These are phyloP conservation scores for Trichoderma sp. DNA, from an alignment of 2,329 filamentous ascomycete species.

Conservation along the genomic window DNA sequence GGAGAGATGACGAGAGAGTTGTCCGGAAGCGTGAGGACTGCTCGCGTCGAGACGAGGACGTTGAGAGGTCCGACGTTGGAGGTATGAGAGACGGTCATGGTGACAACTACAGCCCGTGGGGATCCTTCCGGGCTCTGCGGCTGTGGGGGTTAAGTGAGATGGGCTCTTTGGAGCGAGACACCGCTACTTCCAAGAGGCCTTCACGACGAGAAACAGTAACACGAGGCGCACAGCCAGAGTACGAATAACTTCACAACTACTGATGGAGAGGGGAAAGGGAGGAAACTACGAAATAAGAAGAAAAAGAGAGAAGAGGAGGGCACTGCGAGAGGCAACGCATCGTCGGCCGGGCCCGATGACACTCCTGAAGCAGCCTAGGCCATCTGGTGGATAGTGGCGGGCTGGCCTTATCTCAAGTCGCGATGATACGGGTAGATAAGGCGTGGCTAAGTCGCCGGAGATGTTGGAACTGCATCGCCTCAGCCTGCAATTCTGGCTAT, in stretches of 20 bases:
- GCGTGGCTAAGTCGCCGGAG: background rate
- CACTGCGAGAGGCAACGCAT: conserved; percentile 9
- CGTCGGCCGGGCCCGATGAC: conserved; percentile 28
- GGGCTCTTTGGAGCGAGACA: conserved; percentile 4
- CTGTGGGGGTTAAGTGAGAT: conserved; percentile 5
- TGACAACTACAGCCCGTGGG: conserved; percentile 21
- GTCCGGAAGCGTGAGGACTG: conserved; percentile 73
- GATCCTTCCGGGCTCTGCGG: background rate
- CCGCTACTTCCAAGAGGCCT: conserved; percentile 9
- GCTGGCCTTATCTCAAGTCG: conserved; percentile 23
- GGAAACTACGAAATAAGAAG: background rate
- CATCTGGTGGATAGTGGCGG: conserved; percentile 24
- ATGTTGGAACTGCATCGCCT: background rate
- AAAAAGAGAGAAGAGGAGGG: background rate
- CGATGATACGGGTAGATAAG: conserved; percentile 19
- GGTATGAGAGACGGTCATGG: conserved; percentile 40
- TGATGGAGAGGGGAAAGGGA: background rate
- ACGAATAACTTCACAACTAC: conserved; percentile 10
- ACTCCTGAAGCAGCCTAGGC: conserved; percentile 13
- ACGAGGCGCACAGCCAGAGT: conserved; percentile 18
- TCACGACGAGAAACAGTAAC: conserved; percentile 1
- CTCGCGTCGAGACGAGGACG: conserved; percentile 82
- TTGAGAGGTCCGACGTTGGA: conserved; percentile 54
- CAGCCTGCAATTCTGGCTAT: background rate
- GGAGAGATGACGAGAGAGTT: conserved; percentile 68